Conservation (phyloP, 768 basidiomycete genomes). For the Calocera viscosa region DNA sequence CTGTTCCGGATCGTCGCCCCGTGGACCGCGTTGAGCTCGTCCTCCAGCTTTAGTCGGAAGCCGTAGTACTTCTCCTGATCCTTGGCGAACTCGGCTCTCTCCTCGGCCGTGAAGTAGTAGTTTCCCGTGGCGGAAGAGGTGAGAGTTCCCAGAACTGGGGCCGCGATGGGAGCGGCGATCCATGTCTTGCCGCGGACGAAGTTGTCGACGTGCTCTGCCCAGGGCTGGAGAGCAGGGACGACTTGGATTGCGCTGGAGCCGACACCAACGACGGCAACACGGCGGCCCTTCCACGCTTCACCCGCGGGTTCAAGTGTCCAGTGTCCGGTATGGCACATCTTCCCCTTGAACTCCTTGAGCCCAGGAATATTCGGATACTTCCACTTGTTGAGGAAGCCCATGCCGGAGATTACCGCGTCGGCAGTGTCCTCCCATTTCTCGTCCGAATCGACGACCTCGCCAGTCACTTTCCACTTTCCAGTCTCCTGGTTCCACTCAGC, state of each 20-base stretch:
- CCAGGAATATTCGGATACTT: conserved; percentile 56
- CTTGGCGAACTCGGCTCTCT: conserved; percentile 36
- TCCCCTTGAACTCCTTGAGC: conserved; percentile 43
- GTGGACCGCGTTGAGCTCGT: conserved; percentile 38
- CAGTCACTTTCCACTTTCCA: conserved; percentile 46
- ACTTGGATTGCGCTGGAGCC: conserved; percentile 53
- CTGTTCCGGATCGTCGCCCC: conserved; percentile 34
- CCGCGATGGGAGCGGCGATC: conserved; percentile 14
- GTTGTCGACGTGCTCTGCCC: conserved; percentile 38
- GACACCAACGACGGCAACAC: conserved; percentile 48
- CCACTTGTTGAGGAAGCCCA: conserved; percentile 46
- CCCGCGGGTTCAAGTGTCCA: conserved; percentile 42
- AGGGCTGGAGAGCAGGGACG: conserved; percentile 44
- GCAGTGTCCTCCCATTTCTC: conserved; percentile 42
- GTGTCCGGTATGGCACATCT: conserved; percentile 48
- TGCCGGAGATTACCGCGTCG: conserved; percentile 46
- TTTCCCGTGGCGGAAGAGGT: background rate
- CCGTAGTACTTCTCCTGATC: conserved; percentile 37
- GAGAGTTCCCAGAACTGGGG: background rate
- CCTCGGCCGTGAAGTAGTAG: conserved; percentile 38
- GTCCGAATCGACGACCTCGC: conserved; percentile 15
- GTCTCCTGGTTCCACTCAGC: conserved; percentile 39
- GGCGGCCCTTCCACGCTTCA: conserved; percentile 40
- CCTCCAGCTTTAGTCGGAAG: conserved; percentile 40
- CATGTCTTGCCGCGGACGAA: conserved; percentile 49